Evolutionary conservation across 805 yeast genomes (phyloP).

Genomic region (Cyberlindnera samutprakarnensis): DNA sequence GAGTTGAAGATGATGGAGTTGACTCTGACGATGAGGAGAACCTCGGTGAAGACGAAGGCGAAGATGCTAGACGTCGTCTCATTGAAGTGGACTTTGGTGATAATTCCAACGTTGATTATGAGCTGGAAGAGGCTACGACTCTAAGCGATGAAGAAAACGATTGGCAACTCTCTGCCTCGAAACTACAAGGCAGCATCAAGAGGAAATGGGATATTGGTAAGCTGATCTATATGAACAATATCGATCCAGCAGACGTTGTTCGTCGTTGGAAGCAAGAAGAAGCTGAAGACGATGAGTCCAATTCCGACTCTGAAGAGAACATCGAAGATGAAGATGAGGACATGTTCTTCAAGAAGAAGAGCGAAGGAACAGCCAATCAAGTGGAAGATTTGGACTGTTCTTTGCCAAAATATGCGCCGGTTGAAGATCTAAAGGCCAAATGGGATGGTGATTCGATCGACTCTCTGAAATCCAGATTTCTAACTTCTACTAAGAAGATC

Average conservation of each 20-base stretch:
- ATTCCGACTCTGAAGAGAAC: constrained; percentile 31
- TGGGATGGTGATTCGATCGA: constrained; percentile 39
- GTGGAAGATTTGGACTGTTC: constrained; percentile 31
- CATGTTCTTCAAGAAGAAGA: constrained; percentile 50
- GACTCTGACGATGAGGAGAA: constrained; percentile 39
- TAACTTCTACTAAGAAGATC: constrained; percentile 43
- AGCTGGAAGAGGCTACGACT: constrained; percentile 47
- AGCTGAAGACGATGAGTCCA: constrained; percentile 34
- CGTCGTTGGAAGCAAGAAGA: constrained; percentile 61
- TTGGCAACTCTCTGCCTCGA: constrained; percentile 48
- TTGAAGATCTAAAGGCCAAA: constrained; percentile 38
- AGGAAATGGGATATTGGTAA: constrained; percentile 76
- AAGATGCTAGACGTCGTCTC: constrained; percentile 32
- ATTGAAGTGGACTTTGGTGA: constrained; percentile 42
- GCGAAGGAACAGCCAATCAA: constrained; percentile 24
- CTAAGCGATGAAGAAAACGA: constrained; percentile 33
- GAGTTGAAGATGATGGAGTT: constrained; percentile 35
- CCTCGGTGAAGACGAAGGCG: constrained; percentile 31
- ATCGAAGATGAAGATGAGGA: constrained; percentile 33
- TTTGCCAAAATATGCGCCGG: constrained; percentile 28
- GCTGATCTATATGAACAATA: constrained; percentile 69
- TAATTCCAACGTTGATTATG: constrained; percentile 24
- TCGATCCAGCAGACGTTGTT: constrained; percentile 67
- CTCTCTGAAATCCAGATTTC: constrained; percentile 38
- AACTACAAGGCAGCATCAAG: constrained; percentile 43